Evolutionary conservation across 192 early-diverging fungal genomes (phyloP).

Genomic region (Backusella tarrabulga): DNA sequence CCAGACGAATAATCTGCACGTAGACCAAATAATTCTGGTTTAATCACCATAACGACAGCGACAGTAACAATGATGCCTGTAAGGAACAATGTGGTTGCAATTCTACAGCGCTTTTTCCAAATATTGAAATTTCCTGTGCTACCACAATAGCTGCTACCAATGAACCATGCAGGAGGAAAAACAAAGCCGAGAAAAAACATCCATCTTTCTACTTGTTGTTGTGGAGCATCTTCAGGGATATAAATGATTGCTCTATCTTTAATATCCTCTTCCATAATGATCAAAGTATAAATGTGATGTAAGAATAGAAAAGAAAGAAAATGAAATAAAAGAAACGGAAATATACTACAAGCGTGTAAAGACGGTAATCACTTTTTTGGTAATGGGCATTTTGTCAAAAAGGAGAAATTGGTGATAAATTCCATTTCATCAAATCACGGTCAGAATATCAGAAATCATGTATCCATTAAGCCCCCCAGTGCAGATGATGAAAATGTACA

Average conservation of each 20-base stretch:
- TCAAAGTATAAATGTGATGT: neutral
- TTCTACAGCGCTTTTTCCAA: slow-evolving; percentile 34
- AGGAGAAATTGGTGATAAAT: neutral
- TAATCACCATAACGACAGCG: slow-evolving; percentile 26
- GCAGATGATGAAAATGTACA: neutral
- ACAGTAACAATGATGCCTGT: slow-evolving; percentile 19
- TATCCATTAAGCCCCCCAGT: too few relatives aligned
- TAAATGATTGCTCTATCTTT: neutral
- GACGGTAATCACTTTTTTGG: neutral
- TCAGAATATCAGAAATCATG: too few relatives aligned
- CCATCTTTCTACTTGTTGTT: slow-evolving; percentile 10
- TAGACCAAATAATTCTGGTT: slow-evolving; percentile 29
- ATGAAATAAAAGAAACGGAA: neutral
- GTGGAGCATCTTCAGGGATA: neutral
- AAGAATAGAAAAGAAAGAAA: neutral
- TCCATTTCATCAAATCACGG: neutral
- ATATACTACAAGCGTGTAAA: neutral
- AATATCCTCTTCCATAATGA: neutral
- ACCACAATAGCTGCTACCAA: slow-evolving; percentile 22
- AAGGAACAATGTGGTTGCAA: slow-evolving; percentile 26
- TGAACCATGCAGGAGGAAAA: slow-evolving; percentile 25
- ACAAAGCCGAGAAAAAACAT: slow-evolving; percentile 31
- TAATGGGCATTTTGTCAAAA: neutral
- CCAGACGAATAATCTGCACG: slow-evolving; percentile 11
- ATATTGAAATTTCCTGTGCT: neutral